A percentile compares a stretch with the other conserved stretches of the same genome.
Evolutionary conservation across 1,284 basidiomycete species (phyloP).

Genomic region (Irpex lacteus): DNA sequence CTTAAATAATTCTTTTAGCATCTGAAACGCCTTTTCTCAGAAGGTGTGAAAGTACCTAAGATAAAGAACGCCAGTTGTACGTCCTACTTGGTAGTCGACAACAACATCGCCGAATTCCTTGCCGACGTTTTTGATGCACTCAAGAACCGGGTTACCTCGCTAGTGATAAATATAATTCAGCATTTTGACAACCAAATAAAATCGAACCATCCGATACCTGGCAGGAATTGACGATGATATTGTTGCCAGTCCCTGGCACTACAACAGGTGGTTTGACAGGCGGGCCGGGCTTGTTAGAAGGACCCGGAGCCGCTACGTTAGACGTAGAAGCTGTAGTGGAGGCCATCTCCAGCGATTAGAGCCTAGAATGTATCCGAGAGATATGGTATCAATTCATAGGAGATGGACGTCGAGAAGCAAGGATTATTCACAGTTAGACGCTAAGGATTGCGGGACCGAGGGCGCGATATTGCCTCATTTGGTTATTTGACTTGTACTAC

Average conservation of each 20-base stretch:
- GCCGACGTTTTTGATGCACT: conserved; percentile 81
- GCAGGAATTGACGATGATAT: conserved; percentile 70
- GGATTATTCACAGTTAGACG: neutral
- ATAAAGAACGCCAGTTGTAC: conserved; percentile 91
- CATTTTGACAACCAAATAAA: neutral
- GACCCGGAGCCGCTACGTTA: neutral
- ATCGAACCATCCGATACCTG: conserved; percentile 38
- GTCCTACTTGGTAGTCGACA: conserved; percentile 93
- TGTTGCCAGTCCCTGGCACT: conserved; percentile 65
- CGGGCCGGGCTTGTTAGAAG: neutral
- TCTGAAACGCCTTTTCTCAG: no score
- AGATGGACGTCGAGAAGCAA: neutral
- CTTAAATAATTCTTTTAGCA: no score
- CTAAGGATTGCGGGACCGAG: neutral
- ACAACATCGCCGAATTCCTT: conserved; percentile 96
- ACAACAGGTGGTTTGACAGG: conserved; percentile 56
- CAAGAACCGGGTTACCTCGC: conserved; percentile 87
- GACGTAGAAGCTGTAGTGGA: neutral
- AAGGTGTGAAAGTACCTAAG: conserved; percentile 58
- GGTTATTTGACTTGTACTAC: neutral
- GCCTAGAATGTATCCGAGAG: no score
- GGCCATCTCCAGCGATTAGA: no score
- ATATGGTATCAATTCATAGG: neutral
- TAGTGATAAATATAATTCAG: conserved; percentile 29
- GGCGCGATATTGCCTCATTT: neutral